phyloP scores from a whole-genome alignment of 177 flowering plant genomes.

The Vitis hybrid region DNA sequence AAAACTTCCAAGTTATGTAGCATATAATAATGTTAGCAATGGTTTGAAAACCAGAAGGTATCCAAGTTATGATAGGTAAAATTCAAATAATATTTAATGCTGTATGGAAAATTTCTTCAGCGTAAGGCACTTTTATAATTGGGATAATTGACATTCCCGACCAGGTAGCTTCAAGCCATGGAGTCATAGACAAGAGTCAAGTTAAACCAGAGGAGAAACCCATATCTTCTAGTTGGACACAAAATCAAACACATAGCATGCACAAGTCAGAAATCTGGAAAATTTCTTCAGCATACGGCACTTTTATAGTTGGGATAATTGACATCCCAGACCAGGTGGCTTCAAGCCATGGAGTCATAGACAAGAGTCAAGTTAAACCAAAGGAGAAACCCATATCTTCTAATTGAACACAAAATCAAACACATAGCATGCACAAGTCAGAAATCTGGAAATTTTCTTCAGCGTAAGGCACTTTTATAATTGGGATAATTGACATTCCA shows the following conservation, averaged over 20 bases:
- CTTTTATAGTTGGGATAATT: background rate
- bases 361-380: no score
- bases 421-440: constrained; percentile 23
- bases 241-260: constrained; percentile 35
- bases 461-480: no score
- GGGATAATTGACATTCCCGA: background rate
- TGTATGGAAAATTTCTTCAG: no score
- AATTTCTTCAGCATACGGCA: no score
- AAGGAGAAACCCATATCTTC: background rate
- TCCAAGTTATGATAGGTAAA: background rate
- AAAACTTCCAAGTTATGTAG: no score
- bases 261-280: background rate
- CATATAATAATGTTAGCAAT: no score
- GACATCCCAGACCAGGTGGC: background rate
- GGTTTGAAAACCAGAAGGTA: background rate
- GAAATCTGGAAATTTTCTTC: background rate
- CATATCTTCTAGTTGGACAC: background rate
- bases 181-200: no score
- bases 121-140: no score
- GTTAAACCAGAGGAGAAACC: background rate
- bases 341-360: no score
- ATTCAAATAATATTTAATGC: no score
- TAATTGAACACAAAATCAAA: constrained; percentile 19
- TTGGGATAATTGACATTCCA: background rate
- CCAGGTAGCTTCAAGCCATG: no score